Conservation (phyloP, 2,329 filamentous ascomycete species). For the Neofusicoccum umdonicola region DNA sequence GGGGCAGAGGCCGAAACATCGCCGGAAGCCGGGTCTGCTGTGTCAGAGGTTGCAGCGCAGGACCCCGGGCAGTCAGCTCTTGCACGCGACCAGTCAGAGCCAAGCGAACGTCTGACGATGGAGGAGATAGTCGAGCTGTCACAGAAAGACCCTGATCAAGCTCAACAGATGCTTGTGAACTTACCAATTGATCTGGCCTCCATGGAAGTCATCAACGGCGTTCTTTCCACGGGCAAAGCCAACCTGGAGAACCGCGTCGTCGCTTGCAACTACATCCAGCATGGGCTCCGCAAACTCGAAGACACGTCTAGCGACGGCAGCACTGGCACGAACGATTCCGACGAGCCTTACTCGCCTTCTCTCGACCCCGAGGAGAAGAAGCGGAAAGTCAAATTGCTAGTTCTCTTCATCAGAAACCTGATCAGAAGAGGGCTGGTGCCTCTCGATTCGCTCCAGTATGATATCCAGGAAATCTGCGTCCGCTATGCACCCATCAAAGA, state of each 20-base stretch:
- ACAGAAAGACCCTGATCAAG: background rate
- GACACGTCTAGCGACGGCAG: conserved; percentile 4
- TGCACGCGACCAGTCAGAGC: background rate
- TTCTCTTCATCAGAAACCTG: conserved; percentile 40
- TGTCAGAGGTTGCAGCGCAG: background rate
- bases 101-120: background rate
- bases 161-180: conserved; percentile 31
- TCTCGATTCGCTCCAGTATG: conserved; percentile 34
- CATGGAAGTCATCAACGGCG: conserved; percentile 39
- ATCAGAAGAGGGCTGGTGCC: conserved; percentile 31
- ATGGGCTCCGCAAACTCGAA: conserved; percentile 36
- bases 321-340: conserved; percentile 16
- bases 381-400: conserved; percentile 35
- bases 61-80: too few relatives aligned
- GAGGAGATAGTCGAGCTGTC: background rate
- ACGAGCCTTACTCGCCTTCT: conserved; percentile 18
- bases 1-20: background rate
- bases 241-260: conserved; percentile 30
- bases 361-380: conserved; percentile 35
- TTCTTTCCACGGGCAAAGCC: conserved; percentile 29
- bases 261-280: conserved; percentile 38
- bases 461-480: conserved; percentile 41
- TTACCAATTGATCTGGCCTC: conserved; percentile 37
- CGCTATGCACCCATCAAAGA: conserved; percentile 41
- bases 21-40: background rate